phyloP scores from a whole-genome alignment of 2,329 filamentous ascomycete genomes.

The Sporothrix schenckii region DNA sequence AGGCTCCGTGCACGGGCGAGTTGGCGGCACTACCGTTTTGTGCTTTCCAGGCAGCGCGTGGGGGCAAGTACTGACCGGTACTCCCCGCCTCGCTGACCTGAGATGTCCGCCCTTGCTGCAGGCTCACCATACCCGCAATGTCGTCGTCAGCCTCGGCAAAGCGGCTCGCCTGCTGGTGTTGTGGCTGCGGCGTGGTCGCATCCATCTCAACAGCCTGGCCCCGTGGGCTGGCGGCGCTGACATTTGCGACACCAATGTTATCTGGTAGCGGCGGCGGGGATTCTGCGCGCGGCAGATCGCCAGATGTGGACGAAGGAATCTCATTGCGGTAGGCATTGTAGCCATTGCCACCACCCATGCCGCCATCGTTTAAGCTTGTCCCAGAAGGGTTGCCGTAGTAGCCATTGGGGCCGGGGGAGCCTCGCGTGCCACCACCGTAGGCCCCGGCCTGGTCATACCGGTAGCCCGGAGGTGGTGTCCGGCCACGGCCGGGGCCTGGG shows the following conservation, averaged over 20 bases:
- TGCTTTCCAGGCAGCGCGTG: conserved; percentile 59
- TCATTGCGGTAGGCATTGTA: conserved; percentile 53
- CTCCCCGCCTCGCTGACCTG: conserved; percentile 10
- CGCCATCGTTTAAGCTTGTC: conserved; percentile 44
- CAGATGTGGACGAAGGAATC: conserved; percentile 39
- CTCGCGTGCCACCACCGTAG: conserved; percentile 40
- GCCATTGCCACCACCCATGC: conserved; percentile 15
- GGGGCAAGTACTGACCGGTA: conserved; percentile 56
- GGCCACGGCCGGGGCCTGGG: conserved; percentile 44
- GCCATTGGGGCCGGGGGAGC: conserved; percentile 44
- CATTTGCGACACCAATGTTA: conserved; percentile 39
- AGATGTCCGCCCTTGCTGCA: conserved; percentile 59
- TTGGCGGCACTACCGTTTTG: conserved; percentile 39
- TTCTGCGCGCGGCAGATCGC: conserved; percentile 61
- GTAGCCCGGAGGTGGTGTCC: conserved; percentile 52
- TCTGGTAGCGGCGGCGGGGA: conserved; percentile 65
- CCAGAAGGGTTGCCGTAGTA: conserved; percentile 47
- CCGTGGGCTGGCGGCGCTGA: conserved; percentile 41
- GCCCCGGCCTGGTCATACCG: conserved; percentile 44
- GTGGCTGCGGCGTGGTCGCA: conserved; percentile 61
- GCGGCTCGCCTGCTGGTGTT: conserved; percentile 49
- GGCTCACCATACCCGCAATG: conserved; percentile 71
- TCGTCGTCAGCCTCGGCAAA: conserved; percentile 69
- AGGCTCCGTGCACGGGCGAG: conserved; percentile 34
- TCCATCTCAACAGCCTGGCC: conserved; percentile 82